These are phyloP conservation scores for Coemansia sp. DNA, from an alignment of 192 early-diverging fungal genomes.

Conservation along the genomic window DNA sequence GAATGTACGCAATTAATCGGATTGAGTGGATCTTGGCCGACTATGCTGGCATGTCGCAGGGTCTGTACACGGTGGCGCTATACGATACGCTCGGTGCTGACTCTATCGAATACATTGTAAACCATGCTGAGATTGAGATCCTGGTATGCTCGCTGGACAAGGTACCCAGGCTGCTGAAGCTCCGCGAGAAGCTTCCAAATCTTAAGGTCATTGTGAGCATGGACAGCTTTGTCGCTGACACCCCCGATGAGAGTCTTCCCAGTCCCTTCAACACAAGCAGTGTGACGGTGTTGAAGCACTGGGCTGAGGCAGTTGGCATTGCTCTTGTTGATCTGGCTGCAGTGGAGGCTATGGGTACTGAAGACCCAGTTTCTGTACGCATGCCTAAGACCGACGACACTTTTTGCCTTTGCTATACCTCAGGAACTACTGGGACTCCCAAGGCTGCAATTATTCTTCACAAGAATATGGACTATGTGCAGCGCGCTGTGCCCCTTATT, in stretches of 20 bases:
- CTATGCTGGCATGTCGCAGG: constrained; percentile 64
- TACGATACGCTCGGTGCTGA: constrained; percentile 90
- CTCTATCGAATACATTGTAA: constrained; percentile 80
- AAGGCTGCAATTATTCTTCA: constrained; percentile 77
- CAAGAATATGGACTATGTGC: constrained; percentile 61
- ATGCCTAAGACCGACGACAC: constrained; percentile 66
- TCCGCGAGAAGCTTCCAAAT: constrained; percentile 60
- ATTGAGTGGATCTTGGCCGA: constrained; percentile 76
- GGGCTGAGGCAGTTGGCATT: constrained; percentile 66
- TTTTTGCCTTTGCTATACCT: constrained; percentile 76
- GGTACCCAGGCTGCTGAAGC: constrained; percentile 60
- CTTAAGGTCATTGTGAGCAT: constrained; percentile 75
- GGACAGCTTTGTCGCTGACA: constrained; percentile 55
- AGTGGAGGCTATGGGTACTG: constrained; percentile 63
- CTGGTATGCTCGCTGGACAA: constrained; percentile 67
- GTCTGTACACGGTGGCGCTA: constrained; percentile 69
- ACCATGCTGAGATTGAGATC: constrained; percentile 74
- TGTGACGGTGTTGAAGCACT: constrained; percentile 48
- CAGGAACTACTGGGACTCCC: constrained; percentile 82
- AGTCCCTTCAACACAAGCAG: constrained; percentile 48
- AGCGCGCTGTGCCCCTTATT: constrained; percentile 19
- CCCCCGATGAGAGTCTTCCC: constrained; percentile 32
- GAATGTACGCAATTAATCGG: constrained; percentile 74
- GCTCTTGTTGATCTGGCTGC: constrained; percentile 59
- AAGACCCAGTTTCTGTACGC: constrained; percentile 56